These are phyloP conservation scores for Sphaerostilbella broomeana DNA, from an alignment of 2,329 filamentous ascomycete genomes.

Conservation along the genomic window DNA sequence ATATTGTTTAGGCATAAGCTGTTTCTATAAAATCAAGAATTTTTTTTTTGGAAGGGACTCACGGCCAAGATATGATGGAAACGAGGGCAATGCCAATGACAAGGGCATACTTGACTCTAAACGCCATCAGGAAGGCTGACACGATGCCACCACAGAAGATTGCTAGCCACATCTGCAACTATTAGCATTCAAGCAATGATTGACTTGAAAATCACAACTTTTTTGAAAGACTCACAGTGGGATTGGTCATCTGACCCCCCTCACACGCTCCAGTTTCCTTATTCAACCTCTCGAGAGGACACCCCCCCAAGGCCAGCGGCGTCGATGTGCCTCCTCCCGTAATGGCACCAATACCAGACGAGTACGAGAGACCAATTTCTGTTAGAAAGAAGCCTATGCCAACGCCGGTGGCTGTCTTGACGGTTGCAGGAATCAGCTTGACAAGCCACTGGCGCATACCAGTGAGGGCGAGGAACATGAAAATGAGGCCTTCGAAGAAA, in stretches of 20 bases:
- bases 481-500: constrained; percentile 59
- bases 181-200: no score
- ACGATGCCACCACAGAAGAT: constrained; percentile 74
- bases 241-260: constrained; percentile 66
- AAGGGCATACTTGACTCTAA: constrained; percentile 67
- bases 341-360: constrained; percentile 74
- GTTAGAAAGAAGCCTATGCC: constrained; percentile 60
- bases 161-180: constrained; percentile 68
- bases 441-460: constrained; percentile 70
- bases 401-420: constrained; percentile 60
- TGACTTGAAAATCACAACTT: neutral
- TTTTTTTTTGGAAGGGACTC: constrained; percentile 33
- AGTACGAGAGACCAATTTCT: constrained; percentile 64
- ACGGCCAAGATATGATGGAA: constrained; percentile 70
- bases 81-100: constrained; percentile 66
- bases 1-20: constrained; percentile 11
- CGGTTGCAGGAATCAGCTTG: constrained; percentile 55
- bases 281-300: constrained; percentile 49
- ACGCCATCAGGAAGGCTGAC: constrained; percentile 75
- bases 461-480: constrained; percentile 56
- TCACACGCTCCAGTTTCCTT: constrained; percentile 42
- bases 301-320: constrained; percentile 72
- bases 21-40: neutral
- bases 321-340: constrained; percentile 60
- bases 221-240: constrained; percentile 45